These are phyloP conservation scores for Fusarium avenaceum DNA, from an alignment of 2,329 filamentous ascomycete genomes.

Conservation along the genomic window DNA sequence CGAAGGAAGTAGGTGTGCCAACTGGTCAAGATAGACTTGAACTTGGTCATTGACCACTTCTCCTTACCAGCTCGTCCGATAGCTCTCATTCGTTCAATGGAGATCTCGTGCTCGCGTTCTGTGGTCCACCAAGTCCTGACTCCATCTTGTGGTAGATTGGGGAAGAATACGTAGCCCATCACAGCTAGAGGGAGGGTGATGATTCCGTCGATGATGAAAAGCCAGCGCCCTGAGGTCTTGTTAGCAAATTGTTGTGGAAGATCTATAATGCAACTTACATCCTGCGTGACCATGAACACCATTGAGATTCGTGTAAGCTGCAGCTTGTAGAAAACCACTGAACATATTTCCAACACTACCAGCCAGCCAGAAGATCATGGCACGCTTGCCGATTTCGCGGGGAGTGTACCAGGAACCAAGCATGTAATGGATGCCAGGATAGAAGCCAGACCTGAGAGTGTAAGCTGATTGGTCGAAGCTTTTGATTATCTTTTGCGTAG, in stretches of 20 bases:
- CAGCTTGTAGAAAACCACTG: constrained; percentile 39
- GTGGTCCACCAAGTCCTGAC: constrained; percentile 47
- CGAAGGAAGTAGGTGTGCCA: constrained; percentile 40
- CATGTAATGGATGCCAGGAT: constrained; percentile 55
- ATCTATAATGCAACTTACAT: neutral
- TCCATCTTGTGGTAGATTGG: constrained; percentile 45
- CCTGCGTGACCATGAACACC: constrained; percentile 30
- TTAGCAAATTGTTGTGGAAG: fast-evolving
- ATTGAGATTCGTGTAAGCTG: constrained; percentile 31
- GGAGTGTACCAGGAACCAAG: constrained; percentile 45
- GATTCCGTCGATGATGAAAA: constrained; percentile 55
- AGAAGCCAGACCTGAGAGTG: constrained; percentile 55
- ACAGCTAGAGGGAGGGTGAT: constrained; percentile 41
- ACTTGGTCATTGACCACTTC: constrained; percentile 34
- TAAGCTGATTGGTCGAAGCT: too few species aligned
- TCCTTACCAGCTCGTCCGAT: constrained; percentile 36
- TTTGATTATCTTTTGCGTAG: too few species aligned
- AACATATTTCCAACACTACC: constrained; percentile 33
- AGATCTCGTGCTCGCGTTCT: constrained; percentile 44
- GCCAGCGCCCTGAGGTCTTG: constrained; percentile 42
- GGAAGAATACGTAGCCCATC: constrained; percentile 49
- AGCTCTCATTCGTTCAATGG: constrained; percentile 16
- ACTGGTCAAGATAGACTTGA: constrained; percentile 29
- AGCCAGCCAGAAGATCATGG: constrained; percentile 41
- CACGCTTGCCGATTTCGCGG: constrained; percentile 40